These are phyloP conservation scores for Oehlia diaphana DNA, from an alignment of 192 early-diverging fungal species.

Conservation along the genomic window DNA sequence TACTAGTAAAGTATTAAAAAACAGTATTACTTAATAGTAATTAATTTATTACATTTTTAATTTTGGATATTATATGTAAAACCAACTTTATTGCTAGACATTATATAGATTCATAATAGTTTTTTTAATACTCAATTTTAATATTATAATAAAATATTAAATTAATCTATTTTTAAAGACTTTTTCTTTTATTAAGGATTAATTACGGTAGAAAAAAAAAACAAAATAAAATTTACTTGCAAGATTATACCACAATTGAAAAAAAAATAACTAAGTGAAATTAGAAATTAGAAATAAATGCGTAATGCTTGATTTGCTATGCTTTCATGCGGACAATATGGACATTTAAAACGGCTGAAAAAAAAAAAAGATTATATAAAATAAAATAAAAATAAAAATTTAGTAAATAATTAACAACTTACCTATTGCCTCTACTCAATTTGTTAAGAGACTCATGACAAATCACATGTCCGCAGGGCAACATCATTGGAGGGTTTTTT, in stretches of 20 bases:
- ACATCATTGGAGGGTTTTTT: conserved; percentile 98
- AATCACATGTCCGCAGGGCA: conserved; percentile 96
- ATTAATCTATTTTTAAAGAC: too few relatives aligned
- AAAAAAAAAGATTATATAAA: not conserved
- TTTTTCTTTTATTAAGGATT: too few relatives aligned
- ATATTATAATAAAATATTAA: too few relatives aligned
- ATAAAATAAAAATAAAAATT: not conserved
- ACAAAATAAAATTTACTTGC: not conserved
- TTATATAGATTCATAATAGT: too few relatives aligned
- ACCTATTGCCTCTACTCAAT: conserved; percentile 72
- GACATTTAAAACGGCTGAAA: conserved; percentile 85
- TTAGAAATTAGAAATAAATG: conserved; percentile 70
- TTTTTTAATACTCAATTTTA: too few relatives aligned
- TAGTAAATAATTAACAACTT: conserved; percentile 27
- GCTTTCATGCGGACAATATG: conserved; percentile 92
- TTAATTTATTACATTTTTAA: too few relatives aligned
- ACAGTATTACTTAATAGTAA: not conserved
- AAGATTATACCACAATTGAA: not conserved
- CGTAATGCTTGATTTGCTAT: conserved; percentile 71
- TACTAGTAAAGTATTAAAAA: not conserved
- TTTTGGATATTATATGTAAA: too few relatives aligned
- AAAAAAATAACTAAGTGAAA: not conserved
- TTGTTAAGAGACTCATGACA: conserved; percentile 86
- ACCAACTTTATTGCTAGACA: too few relatives aligned
- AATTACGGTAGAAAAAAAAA: not conserved